Evolutionary conservation across 164 flowering plant species (phyloP).

Genomic region (Brasenia schreberi): DNA sequence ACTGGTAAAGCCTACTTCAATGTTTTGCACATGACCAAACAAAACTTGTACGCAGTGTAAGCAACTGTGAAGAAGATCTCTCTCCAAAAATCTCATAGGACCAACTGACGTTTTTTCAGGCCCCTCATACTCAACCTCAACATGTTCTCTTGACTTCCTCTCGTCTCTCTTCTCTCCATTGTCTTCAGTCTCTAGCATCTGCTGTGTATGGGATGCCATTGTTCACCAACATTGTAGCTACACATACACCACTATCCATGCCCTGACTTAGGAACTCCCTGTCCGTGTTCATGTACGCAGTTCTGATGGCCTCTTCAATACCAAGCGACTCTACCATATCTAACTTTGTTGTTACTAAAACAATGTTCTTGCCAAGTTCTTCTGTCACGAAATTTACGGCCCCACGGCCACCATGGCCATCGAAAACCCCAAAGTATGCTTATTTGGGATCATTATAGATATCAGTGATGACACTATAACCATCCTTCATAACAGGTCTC

Average conservation of each 20-base stretch:
- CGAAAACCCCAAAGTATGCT: conserved; percentile 43
- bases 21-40: too few species aligned
- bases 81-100: too few species aligned
- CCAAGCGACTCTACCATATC: not conserved
- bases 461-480: conserved; percentile 17
- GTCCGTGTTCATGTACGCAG: conserved; percentile 31
- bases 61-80: too few species aligned
- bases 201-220: conserved; percentile 25
- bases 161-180: too few species aligned
- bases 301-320: conserved; percentile 21
- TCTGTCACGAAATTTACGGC: conserved; percentile 36
- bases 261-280: conserved; percentile 34
- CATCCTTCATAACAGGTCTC: conserved; percentile 34
- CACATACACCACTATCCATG: conserved; percentile 37
- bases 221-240: conserved; percentile 29
- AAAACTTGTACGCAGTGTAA: too few species aligned
- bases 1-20: conserved; percentile 4
- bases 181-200: conserved; percentile 50
- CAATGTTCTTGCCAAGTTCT: conserved; percentile 36
- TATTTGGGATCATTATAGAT: conserved; percentile 26
- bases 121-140: too few species aligned
- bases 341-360: conserved; percentile 9
- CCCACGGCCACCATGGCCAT: conserved; percentile 50
- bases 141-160: too few species aligned
- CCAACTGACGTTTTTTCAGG: too few species aligned